phyloP scores from a whole-genome alignment of 2,329 filamentous ascomycete species.

The Exophiala sp. region DNA sequence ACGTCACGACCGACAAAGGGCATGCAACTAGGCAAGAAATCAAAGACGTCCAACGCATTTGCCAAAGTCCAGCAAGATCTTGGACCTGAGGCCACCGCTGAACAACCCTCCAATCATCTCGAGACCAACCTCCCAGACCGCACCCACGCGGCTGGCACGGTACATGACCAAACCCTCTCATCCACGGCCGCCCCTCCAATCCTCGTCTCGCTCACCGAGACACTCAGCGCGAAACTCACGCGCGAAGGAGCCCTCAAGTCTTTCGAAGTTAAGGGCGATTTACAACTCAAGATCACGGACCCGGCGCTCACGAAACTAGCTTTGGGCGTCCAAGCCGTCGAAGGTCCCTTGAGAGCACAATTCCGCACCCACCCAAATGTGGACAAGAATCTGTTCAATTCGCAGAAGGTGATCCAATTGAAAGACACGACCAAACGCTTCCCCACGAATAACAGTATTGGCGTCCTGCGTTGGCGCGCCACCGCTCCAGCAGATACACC shows the following conservation, averaged over 20 bases:
- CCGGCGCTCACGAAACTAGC: constrained; percentile 86
- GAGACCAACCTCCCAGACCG: constrained; percentile 50
- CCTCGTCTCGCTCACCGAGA: constrained; percentile 79
- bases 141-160: constrained; percentile 36
- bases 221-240: constrained; percentile 82
- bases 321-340: constrained; percentile 67
- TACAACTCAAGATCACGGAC: constrained; percentile 86
- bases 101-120: background rate
- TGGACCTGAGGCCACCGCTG: constrained; percentile 74
- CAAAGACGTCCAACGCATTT: constrained; percentile 94
- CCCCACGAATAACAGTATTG: constrained; percentile 88
- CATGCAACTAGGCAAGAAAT: constrained; percentile 99
- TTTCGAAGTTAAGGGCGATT: constrained; percentile 82
- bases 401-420: constrained; percentile 77
- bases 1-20: constrained; percentile 77
- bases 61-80: constrained; percentile 89
- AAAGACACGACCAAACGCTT: constrained; percentile 83
- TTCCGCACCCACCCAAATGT: constrained; percentile 97
- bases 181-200: constrained; percentile 71
- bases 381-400: constrained; percentile 80
- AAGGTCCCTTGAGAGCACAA: constrained; percentile 61
- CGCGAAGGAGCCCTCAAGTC: constrained; percentile 82
- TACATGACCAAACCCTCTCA: constrained; percentile 48
- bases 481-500: constrained; percentile 73
- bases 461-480: constrained; percentile 87